Conservation (phyloP, 2,329 filamentous ascomycete species). For the Bipolaris sorokiniana region DNA sequence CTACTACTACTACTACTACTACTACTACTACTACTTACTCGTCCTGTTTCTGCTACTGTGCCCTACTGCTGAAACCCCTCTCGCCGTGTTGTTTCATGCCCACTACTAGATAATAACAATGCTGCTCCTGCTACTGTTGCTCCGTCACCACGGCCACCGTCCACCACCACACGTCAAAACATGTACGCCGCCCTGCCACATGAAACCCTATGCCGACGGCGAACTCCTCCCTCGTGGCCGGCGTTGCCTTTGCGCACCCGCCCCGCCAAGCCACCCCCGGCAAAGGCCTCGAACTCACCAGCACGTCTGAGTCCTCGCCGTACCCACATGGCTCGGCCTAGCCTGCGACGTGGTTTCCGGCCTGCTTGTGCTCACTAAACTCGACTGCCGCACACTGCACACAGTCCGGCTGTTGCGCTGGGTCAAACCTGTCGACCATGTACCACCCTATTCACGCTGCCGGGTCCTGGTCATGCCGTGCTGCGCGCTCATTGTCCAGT, state of each 20-base stretch:
- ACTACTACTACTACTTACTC: no score
- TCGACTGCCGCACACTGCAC: no score
- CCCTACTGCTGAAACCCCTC: slow-evolving; percentile 19
- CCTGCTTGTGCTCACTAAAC: no score
- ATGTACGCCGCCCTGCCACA: slow-evolving; percentile 31
- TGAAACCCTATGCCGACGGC: slow-evolving; percentile 35
- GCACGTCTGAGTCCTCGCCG: slow-evolving; percentile 8
- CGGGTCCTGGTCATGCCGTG: not conserved
- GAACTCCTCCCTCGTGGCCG: slow-evolving; percentile 24
- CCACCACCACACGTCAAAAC: slow-evolving; percentile 26
- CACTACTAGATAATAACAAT: not conserved
- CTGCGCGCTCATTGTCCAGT: slow-evolving; percentile 15
- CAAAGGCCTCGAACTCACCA: slow-evolving; percentile 21
- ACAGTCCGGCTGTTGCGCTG: no score
- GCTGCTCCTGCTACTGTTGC: slow-evolving; percentile 12
- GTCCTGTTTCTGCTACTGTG: no score
- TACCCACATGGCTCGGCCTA: slow-evolving; percentile 9
- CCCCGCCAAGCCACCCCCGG: not conserved
- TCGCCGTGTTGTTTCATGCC: slow-evolving; percentile 16
- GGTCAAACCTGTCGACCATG: not conserved
- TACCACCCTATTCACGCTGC: not conserved
- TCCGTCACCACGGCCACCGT: not conserved
- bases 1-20: no score
- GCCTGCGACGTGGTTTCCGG: slow-evolving; percentile 1
- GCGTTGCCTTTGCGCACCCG: slow-evolving; percentile 17